Conservation (phyloP, 2,329 filamentous ascomycete species). For the Fusarium drepaniforme region DNA sequence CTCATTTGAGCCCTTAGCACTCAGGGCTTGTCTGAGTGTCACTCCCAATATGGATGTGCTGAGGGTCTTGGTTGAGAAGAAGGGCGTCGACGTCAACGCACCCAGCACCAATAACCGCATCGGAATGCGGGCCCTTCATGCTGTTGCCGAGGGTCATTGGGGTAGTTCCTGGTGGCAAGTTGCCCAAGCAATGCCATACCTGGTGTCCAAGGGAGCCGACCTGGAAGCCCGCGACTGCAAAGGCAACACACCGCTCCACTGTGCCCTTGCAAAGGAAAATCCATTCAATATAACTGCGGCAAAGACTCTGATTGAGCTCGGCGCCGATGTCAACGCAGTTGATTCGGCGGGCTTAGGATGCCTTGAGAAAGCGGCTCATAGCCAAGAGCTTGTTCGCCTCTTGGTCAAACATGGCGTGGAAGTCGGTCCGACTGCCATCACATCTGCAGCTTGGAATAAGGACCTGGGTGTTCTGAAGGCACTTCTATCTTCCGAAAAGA, state of each 20-base stretch:
- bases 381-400: conserved; percentile 14
- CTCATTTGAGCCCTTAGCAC: not conserved
- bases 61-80: conserved; percentile 32
- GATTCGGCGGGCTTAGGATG: conserved; percentile 5
- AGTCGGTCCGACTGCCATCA: conserved; percentile 9
- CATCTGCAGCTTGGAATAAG: not conserved
- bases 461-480: not conserved
- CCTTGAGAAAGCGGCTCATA: conserved; percentile 9
- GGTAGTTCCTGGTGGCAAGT: conserved; percentile 30
- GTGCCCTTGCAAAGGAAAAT: not conserved
- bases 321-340: conserved; percentile 23
- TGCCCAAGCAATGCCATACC: conserved; percentile 31
- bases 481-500: conserved; percentile 17
- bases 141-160: not conserved
- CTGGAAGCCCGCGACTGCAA: conserved; percentile 11
- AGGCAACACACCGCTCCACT: conserved; percentile 23
- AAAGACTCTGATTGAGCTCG: conserved; percentile 14
- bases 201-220: conserved; percentile 31
- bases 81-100: conserved; percentile 12
- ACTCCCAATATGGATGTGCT: conserved; percentile 34
- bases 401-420: conserved; percentile 24
- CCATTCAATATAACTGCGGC: not conserved
- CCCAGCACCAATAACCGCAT: not conserved
- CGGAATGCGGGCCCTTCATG: conserved; percentile 18
- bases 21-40: conserved; percentile 14